A percentile compares a stretch with the other conserved stretches of the same genome.
Conservation (phyloP, 257 asterid species). For the Salvia hispanica region DNA sequence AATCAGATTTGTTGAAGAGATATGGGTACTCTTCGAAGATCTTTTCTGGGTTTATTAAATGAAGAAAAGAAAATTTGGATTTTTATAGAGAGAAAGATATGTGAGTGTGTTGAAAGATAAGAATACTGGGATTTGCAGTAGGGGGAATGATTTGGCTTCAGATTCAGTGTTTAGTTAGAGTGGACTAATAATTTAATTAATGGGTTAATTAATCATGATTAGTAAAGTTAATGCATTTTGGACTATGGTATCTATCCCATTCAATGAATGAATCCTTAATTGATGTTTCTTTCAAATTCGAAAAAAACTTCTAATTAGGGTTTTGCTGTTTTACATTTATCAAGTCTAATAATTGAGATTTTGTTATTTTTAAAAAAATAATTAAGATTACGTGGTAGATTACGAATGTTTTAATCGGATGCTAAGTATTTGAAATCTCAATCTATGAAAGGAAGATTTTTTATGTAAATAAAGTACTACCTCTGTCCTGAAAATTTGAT, state of each 20-base stretch:
- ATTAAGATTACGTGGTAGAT: neutral
- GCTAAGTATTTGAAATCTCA: neutral
- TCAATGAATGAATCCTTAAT: no score
- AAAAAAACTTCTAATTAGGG: neutral
- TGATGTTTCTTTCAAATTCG: no score
- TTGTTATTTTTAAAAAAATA: neutral
- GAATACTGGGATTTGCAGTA: constrained; percentile 32
- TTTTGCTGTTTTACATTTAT: neutral
- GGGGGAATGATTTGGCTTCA: constrained; percentile 32
- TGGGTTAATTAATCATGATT: constrained; percentile 21
- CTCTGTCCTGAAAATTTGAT: no score
- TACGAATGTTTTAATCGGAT: neutral
- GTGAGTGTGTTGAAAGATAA: constrained; percentile 50
- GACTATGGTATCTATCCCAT: constrained; percentile 17
- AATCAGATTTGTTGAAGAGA: constrained; percentile 54
- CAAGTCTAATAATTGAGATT: neutral
- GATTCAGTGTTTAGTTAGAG: constrained; percentile 20
- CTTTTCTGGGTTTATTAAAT: constrained; percentile 31
- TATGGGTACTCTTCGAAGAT: constrained; percentile 24
- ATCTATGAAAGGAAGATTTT: constrained; percentile 24
- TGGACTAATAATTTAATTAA: constrained; percentile 45
- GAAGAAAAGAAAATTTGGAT: constrained; percentile 22
- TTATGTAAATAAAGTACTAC: constrained; percentile 33
- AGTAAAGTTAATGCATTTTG: constrained; percentile 21
- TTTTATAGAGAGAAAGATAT: constrained; percentile 37